Evolutionary conservation across 78 protist genomes (phyloP).

Genomic region (Dictyostelium firmibasis): DNA sequence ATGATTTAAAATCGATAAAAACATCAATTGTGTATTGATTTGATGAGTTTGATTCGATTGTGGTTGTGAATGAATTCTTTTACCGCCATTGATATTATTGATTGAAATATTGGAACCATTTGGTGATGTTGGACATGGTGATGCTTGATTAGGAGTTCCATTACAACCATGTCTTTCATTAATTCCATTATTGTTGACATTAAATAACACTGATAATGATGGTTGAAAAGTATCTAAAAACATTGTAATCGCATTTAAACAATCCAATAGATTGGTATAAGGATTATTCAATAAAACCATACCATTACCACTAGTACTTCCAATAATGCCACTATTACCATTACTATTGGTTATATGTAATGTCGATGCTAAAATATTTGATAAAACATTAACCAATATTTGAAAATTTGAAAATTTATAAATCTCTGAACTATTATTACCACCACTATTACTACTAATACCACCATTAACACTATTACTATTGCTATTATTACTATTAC

Average conservation of each 20-base stretch:
- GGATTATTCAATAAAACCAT: conserved; percentile 1
- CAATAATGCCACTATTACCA: neutral
- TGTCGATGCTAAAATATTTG: conserved; percentile 20
- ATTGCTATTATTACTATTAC: neutral
- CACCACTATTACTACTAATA: neutral
- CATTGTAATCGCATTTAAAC: conserved; percentile 8
- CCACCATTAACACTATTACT: neutral
- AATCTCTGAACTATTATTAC: neutral
- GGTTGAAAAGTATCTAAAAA: conserved; percentile 30
- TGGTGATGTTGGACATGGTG: neutral
- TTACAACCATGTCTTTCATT: neutral
- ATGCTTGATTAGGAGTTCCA: neutral
- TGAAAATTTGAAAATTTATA: conserved; percentile 23
- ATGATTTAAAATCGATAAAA: conserved; percentile 33
- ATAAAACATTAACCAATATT: neutral
- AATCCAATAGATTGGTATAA: conserved; percentile 11
- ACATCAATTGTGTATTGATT: neutral
- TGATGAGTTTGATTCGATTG: neutral
- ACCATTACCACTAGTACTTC: neutral
- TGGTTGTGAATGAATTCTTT: neutral
- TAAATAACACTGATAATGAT: neutral
- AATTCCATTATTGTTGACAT: neutral
- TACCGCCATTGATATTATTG: neutral
- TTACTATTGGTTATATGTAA: neutral
- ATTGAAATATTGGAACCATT: neutral